Evolutionary conservation across 148 eudicot species (phyloP), one percentile per base, ranked within the genome.

Genomic region (Camellia sinensis): DNA sequence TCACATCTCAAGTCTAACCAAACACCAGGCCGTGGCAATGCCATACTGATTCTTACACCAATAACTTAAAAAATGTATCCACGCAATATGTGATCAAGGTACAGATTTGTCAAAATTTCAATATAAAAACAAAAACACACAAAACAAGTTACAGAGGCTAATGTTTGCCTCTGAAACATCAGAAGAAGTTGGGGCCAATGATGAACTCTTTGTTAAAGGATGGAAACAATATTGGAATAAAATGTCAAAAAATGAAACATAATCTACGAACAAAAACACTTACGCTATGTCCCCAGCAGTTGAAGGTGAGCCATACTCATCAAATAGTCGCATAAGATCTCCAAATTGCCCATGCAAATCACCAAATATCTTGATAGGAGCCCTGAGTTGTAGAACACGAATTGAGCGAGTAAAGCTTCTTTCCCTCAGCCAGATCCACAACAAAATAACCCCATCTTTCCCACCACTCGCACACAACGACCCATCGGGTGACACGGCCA

Each of bases 271-370:
- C n/a, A 74, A n/a, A 53, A 85, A 80, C 61, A 88, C 99, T 86
- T 92, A 96, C 99, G 99, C 84, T 73, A 96, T 94, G 70, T 96
- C 99, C 69, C 99, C 99, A 78, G 99, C 99, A n/a, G 99, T 96
- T 76, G 99, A 96, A 74, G 99, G 99, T 59, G 98, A 79, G 78
- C 99, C 99, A 89, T 96, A 96, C 85, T 96, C 98, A 81, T 96
- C 99, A 83, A 96, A 96, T 52, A 96, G 92, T 75, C 99, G 89
- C 99, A 96, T 96, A 65, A 96, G 97, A 83, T 96, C 99, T 71
- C 99, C 99, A 85, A 96, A 96, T 72, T 96, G 99, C 60, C 99
- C 99, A 76, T 96, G 99, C 82, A 96, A 86, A 91, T 96, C 99
- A 82, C 99, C 99, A 86, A 96, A 96, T 67, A 96, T 94, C 88